Conservation (phyloP, 306 rosid species). For the Corylus avellana region DNA sequence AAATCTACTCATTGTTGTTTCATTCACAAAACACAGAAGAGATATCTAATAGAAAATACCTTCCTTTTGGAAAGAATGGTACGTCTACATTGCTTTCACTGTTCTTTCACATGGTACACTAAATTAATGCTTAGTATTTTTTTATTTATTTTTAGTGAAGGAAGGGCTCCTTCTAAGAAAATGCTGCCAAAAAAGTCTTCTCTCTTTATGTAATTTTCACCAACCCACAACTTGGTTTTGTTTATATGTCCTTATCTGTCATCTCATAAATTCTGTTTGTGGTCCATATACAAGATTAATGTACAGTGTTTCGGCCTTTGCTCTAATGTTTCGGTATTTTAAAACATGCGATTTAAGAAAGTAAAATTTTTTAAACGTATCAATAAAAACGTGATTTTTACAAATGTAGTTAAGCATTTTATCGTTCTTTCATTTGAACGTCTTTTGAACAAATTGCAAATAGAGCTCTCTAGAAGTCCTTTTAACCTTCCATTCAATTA, state of each 20-base stretch:
- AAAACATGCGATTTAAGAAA: too few species aligned
- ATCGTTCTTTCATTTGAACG: too few species aligned
- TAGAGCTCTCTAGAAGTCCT: too few species aligned
- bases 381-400: too few species aligned
- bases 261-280: constrained; percentile 16
- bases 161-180: constrained; percentile 20
- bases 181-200: constrained; percentile 40
- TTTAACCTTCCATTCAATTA: too few species aligned
- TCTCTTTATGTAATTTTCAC: constrained; percentile 38
- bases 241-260: constrained; percentile 28
- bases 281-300: not conserved
- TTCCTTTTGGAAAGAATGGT: constrained; percentile 17
- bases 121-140: not conserved
- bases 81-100: constrained; percentile 32
- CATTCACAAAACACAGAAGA: not conserved
- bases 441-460: too few species aligned
- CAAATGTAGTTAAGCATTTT: too few species aligned
- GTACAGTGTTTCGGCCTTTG: too few species aligned
- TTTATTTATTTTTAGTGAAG: constrained; percentile 15
- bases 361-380: too few species aligned
- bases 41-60: constrained; percentile 3
- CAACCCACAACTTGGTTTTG: constrained; percentile 34
- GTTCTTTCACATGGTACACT: constrained; percentile 58
- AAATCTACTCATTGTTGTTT: constrained; percentile 17
- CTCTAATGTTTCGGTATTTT: too few species aligned